Evolutionary conservation across 2,329 filamentous ascomycete genomes (phyloP).

Genomic region (Aspergillus sp.): DNA sequence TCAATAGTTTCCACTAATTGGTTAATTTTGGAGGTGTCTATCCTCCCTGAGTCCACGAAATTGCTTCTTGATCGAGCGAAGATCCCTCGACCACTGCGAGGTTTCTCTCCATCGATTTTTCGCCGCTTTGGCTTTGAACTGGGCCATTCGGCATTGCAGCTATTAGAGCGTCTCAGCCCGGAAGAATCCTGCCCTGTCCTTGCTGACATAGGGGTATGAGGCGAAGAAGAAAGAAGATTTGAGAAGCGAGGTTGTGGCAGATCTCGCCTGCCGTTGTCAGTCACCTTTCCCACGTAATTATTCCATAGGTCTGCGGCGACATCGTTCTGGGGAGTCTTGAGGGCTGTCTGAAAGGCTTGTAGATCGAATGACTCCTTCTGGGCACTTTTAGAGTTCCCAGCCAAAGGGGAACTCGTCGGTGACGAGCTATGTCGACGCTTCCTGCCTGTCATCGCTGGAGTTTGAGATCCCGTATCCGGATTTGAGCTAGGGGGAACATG

Average conservation of each 20-base stretch:
- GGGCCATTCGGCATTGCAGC: conserved; percentile 70
- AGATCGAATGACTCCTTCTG: conserved; percentile 53
- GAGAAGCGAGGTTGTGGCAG: conserved; percentile 58
- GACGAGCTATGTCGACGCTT: conserved; percentile 76
- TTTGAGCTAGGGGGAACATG: conserved; percentile 45
- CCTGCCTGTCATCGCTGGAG: conserved; percentile 47
- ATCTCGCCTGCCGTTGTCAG: conserved; percentile 45
- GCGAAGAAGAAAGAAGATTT: conserved; percentile 69
- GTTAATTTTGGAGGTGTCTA: conserved; percentile 48
- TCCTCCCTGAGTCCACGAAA: conserved; percentile 36
- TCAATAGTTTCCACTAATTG: conserved; percentile 68
- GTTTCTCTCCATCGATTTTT: conserved; percentile 52
- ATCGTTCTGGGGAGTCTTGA: conserved; percentile 68
- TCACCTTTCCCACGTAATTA: conserved; percentile 61
- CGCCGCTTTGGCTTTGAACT: conserved; percentile 60
- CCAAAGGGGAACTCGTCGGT: conserved; percentile 65
- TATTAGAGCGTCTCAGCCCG: conserved; percentile 63
- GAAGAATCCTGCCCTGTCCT: conserved; percentile 44
- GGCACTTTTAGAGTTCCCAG: conserved; percentile 36
- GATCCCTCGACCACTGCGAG: conserved; percentile 47
- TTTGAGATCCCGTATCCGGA: conserved; percentile 48
- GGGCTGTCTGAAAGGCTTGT: conserved; percentile 56
- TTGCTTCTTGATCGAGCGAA: conserved; percentile 43
- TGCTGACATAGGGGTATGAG: conserved; percentile 58
- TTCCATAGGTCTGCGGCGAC: conserved; percentile 76